A percentile compares a stretch with the other conserved stretches of the same genome.
phyloP scores from a whole-genome alignment of 2,329 filamentous ascomycete genomes.

The Pseudogymnoascus sp. region DNA sequence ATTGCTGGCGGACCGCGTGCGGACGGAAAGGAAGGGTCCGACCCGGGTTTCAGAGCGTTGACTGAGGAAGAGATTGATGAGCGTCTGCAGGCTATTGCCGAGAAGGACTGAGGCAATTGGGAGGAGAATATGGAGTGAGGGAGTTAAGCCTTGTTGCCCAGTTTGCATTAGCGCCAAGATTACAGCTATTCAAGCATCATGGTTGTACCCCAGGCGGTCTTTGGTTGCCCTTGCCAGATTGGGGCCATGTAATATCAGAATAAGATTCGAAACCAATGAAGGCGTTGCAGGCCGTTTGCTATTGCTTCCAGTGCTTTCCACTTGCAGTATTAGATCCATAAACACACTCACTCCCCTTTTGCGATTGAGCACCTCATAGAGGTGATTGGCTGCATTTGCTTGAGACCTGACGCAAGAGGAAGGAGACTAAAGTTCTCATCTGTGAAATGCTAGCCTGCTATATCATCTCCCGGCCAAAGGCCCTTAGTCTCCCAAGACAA shows the following conservation, averaged over 20 bases:
- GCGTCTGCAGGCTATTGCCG: constrained; percentile 91
- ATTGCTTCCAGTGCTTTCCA: not conserved
- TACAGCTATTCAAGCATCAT: constrained; percentile 6
- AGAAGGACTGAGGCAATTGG: constrained; percentile 70
- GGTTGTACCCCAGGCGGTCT: not conserved
- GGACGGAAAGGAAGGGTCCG: constrained; percentile 75
- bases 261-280: constrained; percentile 10
- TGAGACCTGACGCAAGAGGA: not conserved
- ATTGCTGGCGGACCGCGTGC: constrained; percentile 81
- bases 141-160: constrained; percentile 4
- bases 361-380: not conserved
- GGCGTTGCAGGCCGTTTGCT: constrained; percentile 8
- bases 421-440: not conserved
- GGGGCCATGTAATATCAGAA: constrained; percentile 3
- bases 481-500: not conserved
- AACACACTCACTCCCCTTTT: not conserved
- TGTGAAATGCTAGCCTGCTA: constrained; percentile 1
- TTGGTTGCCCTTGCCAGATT: not conserved
- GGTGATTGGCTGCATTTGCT: not conserved
- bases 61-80: constrained; percentile 98
- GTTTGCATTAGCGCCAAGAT: constrained; percentile 1
- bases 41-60: constrained; percentile 73
- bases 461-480: not conserved
- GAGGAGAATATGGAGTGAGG: not conserved
- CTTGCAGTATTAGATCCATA: not conserved